Evolutionary conservation across 805 yeast species (phyloP).

Genomic region (Hanseniaspora hatyaiensis): DNA sequence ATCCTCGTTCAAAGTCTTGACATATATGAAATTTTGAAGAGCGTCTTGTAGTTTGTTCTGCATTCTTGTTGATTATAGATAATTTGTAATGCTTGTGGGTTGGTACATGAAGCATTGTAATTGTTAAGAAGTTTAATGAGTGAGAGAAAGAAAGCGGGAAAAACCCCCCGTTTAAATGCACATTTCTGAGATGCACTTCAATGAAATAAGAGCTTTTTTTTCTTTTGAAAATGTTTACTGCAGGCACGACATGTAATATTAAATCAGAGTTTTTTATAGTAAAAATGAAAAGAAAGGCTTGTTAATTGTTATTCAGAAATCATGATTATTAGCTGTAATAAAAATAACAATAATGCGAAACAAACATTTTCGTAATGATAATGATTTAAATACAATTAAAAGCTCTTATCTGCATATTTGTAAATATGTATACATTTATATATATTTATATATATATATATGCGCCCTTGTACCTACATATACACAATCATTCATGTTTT

Average conservation of each 20-base stretch:
- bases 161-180: no score
- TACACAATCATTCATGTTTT: no score
- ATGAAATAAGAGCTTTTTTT: background rate
- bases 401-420: no score
- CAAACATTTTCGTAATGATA: no score
- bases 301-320: no score
- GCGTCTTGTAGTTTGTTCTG: background rate
- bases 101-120: background rate
- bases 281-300: no score
- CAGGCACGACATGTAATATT: background rate
- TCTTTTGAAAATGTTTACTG: background rate
- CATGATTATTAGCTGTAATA: no score
- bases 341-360: no score
- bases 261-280: background rate
- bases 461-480: no score
- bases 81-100: background rate
- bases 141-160: background rate
- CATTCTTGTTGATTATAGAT: background rate
- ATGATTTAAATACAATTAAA: no score
- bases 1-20: slow-evolving; percentile 3
- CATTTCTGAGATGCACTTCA: background rate
- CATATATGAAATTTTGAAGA: background rate
- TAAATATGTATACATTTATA: no score
- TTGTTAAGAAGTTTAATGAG: background rate
- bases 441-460: no score